Evolutionary conservation across 2,329 filamentous ascomycete species (phyloP).

Genomic region (Botryosphaeria agaves): DNA sequence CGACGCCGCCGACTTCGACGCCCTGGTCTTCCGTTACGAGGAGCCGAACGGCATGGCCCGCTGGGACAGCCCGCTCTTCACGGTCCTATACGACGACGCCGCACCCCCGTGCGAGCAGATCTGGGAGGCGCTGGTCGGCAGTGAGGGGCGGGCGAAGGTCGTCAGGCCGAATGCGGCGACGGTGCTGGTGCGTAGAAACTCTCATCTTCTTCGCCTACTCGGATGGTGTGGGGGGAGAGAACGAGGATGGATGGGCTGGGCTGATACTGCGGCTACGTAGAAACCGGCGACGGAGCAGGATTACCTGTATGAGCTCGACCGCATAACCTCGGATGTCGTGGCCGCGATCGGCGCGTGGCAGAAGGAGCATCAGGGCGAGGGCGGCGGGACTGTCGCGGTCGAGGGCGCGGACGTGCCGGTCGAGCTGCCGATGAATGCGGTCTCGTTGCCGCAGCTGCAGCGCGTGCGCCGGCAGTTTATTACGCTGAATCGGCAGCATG

Average conservation of each 20-base stretch:
- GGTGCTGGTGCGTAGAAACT: constrained; percentile 34
- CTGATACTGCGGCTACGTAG: too few species aligned
- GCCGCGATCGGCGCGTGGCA: constrained; percentile 51
- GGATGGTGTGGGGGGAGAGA: too few species aligned
- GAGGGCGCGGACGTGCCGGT: constrained; percentile 38
- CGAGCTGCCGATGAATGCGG: constrained; percentile 45
- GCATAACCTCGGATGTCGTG: constrained; percentile 61
- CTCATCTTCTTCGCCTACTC: constrained; percentile 1
- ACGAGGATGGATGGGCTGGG: too few species aligned
- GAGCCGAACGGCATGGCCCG: constrained; percentile 72
- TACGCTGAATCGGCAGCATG: constrained; percentile 51
- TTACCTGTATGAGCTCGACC: constrained; percentile 66
- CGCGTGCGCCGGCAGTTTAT: constrained; percentile 63
- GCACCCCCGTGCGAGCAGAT: constrained; percentile 49
- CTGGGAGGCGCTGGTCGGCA: constrained; percentile 53
- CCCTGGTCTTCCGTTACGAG: constrained; percentile 67
- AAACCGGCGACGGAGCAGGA: constrained; percentile 46
- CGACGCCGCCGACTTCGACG: constrained; percentile 50
- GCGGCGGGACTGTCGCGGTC: constrained; percentile 39
- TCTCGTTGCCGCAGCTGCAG: constrained; percentile 61
- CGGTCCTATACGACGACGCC: constrained; percentile 59
- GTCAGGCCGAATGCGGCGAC: constrained; percentile 63
- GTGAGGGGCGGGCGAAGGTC: constrained; percentile 43
- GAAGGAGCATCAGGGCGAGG: constrained; percentile 43
- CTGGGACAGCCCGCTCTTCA: constrained; percentile 74